A percentile compares a stretch with the other conserved stretches of the same genome.
phyloP scores from a whole-genome alignment of 306 rosid genomes.

The Vigna unguiculata region DNA sequence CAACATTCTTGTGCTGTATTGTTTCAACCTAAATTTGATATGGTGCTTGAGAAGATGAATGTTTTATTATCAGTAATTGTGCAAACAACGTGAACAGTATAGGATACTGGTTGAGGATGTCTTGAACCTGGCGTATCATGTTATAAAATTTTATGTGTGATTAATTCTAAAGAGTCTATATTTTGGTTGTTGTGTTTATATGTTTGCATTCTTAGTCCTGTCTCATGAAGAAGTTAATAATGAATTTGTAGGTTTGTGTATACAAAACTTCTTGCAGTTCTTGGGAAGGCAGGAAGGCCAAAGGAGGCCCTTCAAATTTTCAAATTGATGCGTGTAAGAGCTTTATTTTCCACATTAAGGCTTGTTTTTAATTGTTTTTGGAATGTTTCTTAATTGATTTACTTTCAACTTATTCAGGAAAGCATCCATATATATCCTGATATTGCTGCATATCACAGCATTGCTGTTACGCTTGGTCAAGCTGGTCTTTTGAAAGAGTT shows the following conservation, averaged over 20 bases:
- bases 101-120: slow-evolving; percentile 24
- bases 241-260: slow-evolving; percentile 80
- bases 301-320: slow-evolving; percentile 83
- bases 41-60: slow-evolving; percentile 4
- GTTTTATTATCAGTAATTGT: slow-evolving; percentile 2
- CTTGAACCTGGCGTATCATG: slow-evolving; percentile 20
- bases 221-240: slow-evolving; percentile 29
- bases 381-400: slow-evolving; percentile 44
- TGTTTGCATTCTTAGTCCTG: slow-evolving; percentile 27
- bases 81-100: background rate
- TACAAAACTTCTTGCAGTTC: slow-evolving; percentile 88
- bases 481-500: slow-evolving; percentile 81
- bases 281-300: slow-evolving; percentile 85
- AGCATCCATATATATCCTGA: slow-evolving; percentile 80
- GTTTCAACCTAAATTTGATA: slow-evolving; percentile 19
- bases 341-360: slow-evolving; percentile 33
- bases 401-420: slow-evolving; percentile 62
- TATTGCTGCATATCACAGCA: slow-evolving; percentile 91
- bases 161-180: background rate
- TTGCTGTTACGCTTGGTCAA: slow-evolving; percentile 95
- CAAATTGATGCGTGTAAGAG: slow-evolving; percentile 78
- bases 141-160: background rate
- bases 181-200: slow-evolving; percentile 11
- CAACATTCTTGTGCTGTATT: slow-evolving; percentile 18
- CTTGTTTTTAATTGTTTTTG: slow-evolving; percentile 34